A percentile compares a stretch with the other conserved stretches of the same genome.
Conservation (phyloP, 345 rosid species). For the Clarkia xantiana region DNA sequence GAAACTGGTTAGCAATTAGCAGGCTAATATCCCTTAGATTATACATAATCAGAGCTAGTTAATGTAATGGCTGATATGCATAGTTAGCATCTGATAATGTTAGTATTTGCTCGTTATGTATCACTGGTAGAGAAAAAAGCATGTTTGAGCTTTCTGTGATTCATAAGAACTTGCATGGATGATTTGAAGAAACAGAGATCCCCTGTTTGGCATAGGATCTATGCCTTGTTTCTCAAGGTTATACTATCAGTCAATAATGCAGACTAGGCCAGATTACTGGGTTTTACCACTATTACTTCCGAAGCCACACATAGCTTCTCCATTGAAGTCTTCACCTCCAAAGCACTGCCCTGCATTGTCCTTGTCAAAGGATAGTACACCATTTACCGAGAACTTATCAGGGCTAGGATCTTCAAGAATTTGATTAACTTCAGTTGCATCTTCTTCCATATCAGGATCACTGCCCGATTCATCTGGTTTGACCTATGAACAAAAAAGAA, state of each 20-base stretch:
- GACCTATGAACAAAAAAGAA: conserved; percentile 11
- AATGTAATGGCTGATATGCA: too few species aligned
- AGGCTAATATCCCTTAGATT: too few species aligned
- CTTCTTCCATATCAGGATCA: conserved; percentile 27
- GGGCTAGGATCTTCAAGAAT: conserved; percentile 33
- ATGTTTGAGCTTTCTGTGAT: too few species aligned
- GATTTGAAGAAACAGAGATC: too few species aligned
- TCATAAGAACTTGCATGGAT: too few species aligned
- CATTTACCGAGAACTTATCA: conserved; percentile 36
- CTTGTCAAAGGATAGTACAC: conserved; percentile 30
- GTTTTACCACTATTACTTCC: conserved; percentile 6
- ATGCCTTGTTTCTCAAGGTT: too few species aligned
- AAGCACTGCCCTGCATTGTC: conserved; percentile 32
- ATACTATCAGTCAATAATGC: neutral
- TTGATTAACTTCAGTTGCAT: conserved; percentile 28
- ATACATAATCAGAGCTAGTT: too few species aligned
- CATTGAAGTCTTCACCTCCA: conserved; percentile 32
- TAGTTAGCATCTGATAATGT: too few species aligned
- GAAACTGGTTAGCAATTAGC: too few species aligned
- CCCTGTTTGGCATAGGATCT: too few species aligned
- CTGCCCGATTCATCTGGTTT: conserved; percentile 30
- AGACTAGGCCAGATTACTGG: neutral
- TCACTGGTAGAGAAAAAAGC: too few species aligned
- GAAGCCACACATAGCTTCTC: conserved; percentile 9
- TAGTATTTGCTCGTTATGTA: too few species aligned